A percentile compares a stretch with the other conserved stretches of the same genome.
Conservation (phyloP, 2,329 filamentous ascomycete species). For the Hymenoscyphus albidus region DNA sequence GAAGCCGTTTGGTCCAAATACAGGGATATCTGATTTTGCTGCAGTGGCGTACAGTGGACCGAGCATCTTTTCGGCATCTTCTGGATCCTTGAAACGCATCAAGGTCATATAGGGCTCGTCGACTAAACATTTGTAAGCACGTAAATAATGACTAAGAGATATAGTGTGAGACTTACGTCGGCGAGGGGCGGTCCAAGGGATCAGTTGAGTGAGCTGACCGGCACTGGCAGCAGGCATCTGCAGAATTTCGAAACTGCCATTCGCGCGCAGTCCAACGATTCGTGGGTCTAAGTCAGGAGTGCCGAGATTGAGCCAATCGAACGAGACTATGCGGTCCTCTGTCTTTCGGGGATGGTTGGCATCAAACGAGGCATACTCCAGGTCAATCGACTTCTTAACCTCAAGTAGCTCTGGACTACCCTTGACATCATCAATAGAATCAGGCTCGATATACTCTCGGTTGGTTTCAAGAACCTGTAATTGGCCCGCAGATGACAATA, state of each 20-base stretch:
- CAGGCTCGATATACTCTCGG: constrained; percentile 47
- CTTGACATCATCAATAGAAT: constrained; percentile 43
- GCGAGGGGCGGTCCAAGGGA: constrained; percentile 58
- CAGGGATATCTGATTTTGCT: constrained; percentile 49
- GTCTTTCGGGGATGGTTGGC: constrained; percentile 43
- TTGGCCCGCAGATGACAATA: constrained; percentile 60
- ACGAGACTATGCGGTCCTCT: constrained; percentile 59
- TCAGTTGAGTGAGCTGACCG: constrained; percentile 55
- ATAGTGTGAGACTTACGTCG: constrained; percentile 34
- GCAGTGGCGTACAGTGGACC: constrained; percentile 53
- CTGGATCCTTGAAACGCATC: constrained; percentile 53
- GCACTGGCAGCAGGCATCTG: constrained; percentile 57
- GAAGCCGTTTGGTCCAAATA: constrained; percentile 54
- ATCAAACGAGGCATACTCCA: constrained; percentile 56
- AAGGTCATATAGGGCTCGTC: constrained; percentile 50
- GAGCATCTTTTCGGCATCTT: constrained; percentile 49
- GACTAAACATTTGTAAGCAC: constrained; percentile 40
- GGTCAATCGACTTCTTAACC: constrained; percentile 56
- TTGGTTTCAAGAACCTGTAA: constrained; percentile 58
- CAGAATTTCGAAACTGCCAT: constrained; percentile 58
- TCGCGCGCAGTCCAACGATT: constrained; percentile 57
- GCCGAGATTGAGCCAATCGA: constrained; percentile 62
- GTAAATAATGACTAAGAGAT: background rate
- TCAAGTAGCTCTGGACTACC: constrained; percentile 56
- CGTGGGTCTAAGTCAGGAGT: constrained; percentile 53